phyloP scores from a whole-genome alignment of 176 grass and related monocot genomes.

The Zizania latifolia region DNA sequence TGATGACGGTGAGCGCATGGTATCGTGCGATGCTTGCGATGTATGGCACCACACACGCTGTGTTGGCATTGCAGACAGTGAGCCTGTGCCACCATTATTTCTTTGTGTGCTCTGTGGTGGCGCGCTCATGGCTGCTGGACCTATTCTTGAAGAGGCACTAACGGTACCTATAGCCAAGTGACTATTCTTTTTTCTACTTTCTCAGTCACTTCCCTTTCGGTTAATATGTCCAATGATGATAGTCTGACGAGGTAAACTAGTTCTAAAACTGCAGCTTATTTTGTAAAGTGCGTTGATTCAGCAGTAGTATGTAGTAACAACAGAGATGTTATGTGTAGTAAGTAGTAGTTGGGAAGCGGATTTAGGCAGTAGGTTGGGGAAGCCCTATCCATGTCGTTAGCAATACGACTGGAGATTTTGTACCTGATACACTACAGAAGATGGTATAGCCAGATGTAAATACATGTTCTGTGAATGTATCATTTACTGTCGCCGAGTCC shows the following conservation, averaged over 20 bases:
- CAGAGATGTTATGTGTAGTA: constrained; percentile 1
- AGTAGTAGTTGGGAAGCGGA: constrained; percentile 10
- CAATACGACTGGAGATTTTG: constrained; percentile 36
- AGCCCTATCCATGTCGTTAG: constrained; percentile 19
- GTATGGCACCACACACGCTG: constrained; percentile 81
- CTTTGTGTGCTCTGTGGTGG: constrained; percentile 63
- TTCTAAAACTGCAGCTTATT: constrained; percentile 11
- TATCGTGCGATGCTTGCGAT: constrained; percentile 64
- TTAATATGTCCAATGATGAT: neutral
- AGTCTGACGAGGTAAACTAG: constrained; percentile 24
- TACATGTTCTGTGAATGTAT: constrained; percentile 35
- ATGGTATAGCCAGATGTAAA: constrained; percentile 28
- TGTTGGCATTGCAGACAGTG: constrained; percentile 48
- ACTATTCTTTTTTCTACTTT: constrained; percentile 20
- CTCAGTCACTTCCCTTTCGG: neutral
- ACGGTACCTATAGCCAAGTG: constrained; percentile 28
- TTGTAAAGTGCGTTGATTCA: constrained; percentile 9
- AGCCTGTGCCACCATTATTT: constrained; percentile 56
- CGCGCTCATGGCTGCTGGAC: constrained; percentile 30
- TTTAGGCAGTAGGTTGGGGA: constrained; percentile 16
- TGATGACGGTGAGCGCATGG: constrained; percentile 90
- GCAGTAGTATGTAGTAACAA: constrained; percentile 20
- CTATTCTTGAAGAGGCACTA: constrained; percentile 35
- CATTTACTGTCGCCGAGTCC: constrained; percentile 6
- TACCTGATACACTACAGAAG: constrained; percentile 26